phyloP scores from a whole-genome alignment of 1,139 yeast genomes.

The Scheffersomyces stambukii region DNA sequence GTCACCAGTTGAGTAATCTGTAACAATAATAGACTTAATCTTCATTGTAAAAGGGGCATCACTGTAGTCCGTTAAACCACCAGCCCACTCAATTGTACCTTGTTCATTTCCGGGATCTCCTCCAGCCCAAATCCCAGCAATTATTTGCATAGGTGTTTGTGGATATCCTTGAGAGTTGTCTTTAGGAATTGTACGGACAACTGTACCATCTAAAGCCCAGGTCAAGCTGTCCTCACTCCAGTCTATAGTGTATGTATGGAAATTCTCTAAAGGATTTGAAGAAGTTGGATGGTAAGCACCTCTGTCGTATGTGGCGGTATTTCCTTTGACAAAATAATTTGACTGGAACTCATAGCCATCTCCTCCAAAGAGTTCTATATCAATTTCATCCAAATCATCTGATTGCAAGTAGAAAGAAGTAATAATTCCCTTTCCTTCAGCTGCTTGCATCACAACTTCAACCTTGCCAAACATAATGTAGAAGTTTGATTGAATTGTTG shows the following conservation, averaged over 20 bases:
- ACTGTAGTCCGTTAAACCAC: slow-evolving; percentile 66
- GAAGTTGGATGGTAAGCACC: slow-evolving; percentile 60
- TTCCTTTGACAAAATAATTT: slow-evolving; percentile 79
- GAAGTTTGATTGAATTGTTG: slow-evolving; percentile 69
- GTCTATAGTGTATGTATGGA: slow-evolving; percentile 75
- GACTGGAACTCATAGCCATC: slow-evolving; percentile 71
- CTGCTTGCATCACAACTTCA: slow-evolving; percentile 68
- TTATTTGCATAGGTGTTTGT: slow-evolving; percentile 71
- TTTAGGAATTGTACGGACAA: slow-evolving; percentile 54
- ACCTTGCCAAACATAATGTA: slow-evolving; percentile 85
- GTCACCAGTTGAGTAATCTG: slow-evolving; percentile 79
- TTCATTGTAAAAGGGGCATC: slow-evolving; percentile 68
- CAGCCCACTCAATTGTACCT: slow-evolving; percentile 85
- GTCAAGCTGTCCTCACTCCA: slow-evolving; percentile 64
- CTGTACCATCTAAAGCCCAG: slow-evolving; percentile 61
- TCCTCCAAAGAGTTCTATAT: slow-evolving; percentile 80
- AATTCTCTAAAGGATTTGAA: slow-evolving; percentile 48
- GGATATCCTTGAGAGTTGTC: slow-evolving; percentile 63
- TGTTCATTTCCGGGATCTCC: slow-evolving; percentile 63
- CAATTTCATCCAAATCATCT: slow-evolving; percentile 85
- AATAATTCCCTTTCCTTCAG: slow-evolving; percentile 70
- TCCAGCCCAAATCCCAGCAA: slow-evolving; percentile 77
- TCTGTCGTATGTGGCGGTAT: slow-evolving; percentile 70
- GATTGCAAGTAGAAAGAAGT: slow-evolving; percentile 80
- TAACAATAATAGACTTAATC: slow-evolving; percentile 55